A percentile compares a stretch with the other conserved stretches of the same genome.
Conservation (phyloP, 495 filamentous ascomycete genomes). For the Talaromyces borbonicus region DNA sequence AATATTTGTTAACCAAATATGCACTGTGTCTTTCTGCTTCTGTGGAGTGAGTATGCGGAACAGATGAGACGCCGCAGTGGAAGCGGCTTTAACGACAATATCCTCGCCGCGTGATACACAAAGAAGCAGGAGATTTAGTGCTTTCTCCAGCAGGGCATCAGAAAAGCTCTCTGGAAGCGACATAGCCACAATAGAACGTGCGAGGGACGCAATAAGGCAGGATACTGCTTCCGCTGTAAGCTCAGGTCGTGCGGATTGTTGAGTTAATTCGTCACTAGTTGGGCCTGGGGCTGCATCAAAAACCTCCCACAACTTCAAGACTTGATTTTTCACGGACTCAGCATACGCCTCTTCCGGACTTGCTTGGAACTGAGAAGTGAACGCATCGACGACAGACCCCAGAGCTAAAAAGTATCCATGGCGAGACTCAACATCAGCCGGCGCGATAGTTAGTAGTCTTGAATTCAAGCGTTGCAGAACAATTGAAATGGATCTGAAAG, state of each 20-base stretch:
- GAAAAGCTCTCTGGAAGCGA: neutral
- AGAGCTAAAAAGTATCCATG: slow-evolving; percentile 60
- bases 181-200: slow-evolving; percentile 10
- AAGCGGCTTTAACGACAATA: slow-evolving; percentile 36
- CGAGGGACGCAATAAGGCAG: slow-evolving; percentile 39
- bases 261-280: slow-evolving; percentile 33
- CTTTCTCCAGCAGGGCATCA: slow-evolving; percentile 26
- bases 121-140: slow-evolving; percentile 30
- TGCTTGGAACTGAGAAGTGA: slow-evolving; percentile 7
- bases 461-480: slow-evolving; percentile 32
- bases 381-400: slow-evolving; percentile 32
- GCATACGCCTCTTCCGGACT: neutral
- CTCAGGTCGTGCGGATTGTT: slow-evolving; percentile 52
- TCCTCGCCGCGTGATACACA: slow-evolving; percentile 38
- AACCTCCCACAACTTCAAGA: slow-evolving; percentile 30
- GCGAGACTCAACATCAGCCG: slow-evolving; percentile 53
- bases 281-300: slow-evolving; percentile 27
- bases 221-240: slow-evolving; percentile 57
- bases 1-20: slow-evolving; percentile 30
- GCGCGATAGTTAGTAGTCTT: slow-evolving; percentile 38
- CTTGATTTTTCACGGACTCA: slow-evolving; percentile 1
- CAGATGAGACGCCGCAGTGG: slow-evolving; percentile 32
- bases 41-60: slow-evolving; percentile 26
- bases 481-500: slow-evolving; percentile 20
- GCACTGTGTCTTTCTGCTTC: slow-evolving; percentile 25